Conservation (phyloP, 495 filamentous ascomycete genomes). For the Haplographium delicatum region DNA sequence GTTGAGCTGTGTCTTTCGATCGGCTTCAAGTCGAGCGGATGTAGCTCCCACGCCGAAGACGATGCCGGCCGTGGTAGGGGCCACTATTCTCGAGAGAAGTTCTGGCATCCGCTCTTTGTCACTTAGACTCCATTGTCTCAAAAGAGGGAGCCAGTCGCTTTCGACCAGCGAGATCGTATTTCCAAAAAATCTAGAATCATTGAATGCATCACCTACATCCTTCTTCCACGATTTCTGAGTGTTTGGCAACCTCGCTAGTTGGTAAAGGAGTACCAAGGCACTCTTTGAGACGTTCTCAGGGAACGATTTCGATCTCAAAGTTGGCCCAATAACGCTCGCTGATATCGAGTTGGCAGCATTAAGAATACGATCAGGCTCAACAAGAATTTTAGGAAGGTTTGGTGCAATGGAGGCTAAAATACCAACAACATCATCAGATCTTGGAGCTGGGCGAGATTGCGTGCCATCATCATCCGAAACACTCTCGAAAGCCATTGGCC, state of each 20-base stretch:
- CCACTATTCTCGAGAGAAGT: slow-evolving; percentile 66
- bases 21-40: slow-evolving; percentile 88
- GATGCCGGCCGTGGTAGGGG: slow-evolving; percentile 91
- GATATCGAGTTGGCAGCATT: slow-evolving; percentile 75
- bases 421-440: slow-evolving; percentile 71
- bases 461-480: slow-evolving; percentile 28
- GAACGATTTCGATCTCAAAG: slow-evolving; percentile 78
- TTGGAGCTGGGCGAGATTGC: slow-evolving; percentile 21
- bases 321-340: slow-evolving; percentile 73
- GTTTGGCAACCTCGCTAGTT: slow-evolving; percentile 68
- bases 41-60: slow-evolving; percentile 97
- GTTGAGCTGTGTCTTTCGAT: slow-evolving; percentile 88
- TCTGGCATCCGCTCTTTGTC: slow-evolving; percentile 90
- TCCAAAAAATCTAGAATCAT: slow-evolving; percentile 78
- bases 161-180: slow-evolving; percentile 57
- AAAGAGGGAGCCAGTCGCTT: slow-evolving; percentile 71
- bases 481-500: slow-evolving; percentile 60
- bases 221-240: slow-evolving; percentile 90
- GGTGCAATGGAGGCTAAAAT: slow-evolving; percentile 77
- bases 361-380: slow-evolving; percentile 78
- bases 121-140: slow-evolving; percentile 73
- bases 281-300: slow-evolving; percentile 76
- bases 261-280: slow-evolving; percentile 67
- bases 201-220: slow-evolving; percentile 86
- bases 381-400: slow-evolving; percentile 76